phyloP scores from a whole-genome alignment of 257 asterid species.

The Haberlea rhodopensis region DNA sequence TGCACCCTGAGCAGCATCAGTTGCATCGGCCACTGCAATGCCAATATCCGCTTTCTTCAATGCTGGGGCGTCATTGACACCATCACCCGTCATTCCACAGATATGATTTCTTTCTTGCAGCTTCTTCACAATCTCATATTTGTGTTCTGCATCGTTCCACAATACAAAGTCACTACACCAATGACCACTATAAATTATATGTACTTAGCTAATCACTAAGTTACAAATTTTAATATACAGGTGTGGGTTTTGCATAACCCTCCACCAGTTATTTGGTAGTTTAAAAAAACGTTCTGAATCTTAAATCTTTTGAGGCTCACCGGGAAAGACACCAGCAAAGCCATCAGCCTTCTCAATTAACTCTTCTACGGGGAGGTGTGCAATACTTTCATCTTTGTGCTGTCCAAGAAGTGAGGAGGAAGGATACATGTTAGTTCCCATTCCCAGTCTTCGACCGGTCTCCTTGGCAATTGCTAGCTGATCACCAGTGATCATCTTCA shows the following conservation, averaged over 20 bases:
- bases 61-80: slow-evolving; percentile 66
- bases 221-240: background rate
- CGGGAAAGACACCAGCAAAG: slow-evolving; percentile 62
- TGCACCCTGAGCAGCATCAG: slow-evolving; percentile 57
- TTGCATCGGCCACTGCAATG: slow-evolving; percentile 60
- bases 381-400: slow-evolving; percentile 48
- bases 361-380: slow-evolving; percentile 46
- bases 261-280: background rate
- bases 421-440: slow-evolving; percentile 68
- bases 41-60: slow-evolving; percentile 57
- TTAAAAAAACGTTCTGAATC: background rate
- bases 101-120: slow-evolving; percentile 56
- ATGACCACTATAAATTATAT: background rate
- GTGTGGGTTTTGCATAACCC: background rate
- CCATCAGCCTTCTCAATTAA: slow-evolving; percentile 62
- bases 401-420: slow-evolving; percentile 62
- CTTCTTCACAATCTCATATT: slow-evolving; percentile 56
- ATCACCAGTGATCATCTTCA: slow-evolving; percentile 82
- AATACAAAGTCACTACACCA: slow-evolving; percentile 7
- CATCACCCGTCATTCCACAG: slow-evolving; percentile 65
- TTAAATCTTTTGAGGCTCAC: slow-evolving; percentile 20
- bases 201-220: background rate
- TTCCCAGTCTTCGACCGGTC: slow-evolving; percentile 59
- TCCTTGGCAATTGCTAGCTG: slow-evolving; percentile 63
- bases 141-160: slow-evolving; percentile 43